Percentiles rank a stretch among this genome's conserved stretches.
Evolutionary conservation across 768 basidiomycete genomes (phyloP).

Genomic region (Hygrophorus pudorinus): DNA sequence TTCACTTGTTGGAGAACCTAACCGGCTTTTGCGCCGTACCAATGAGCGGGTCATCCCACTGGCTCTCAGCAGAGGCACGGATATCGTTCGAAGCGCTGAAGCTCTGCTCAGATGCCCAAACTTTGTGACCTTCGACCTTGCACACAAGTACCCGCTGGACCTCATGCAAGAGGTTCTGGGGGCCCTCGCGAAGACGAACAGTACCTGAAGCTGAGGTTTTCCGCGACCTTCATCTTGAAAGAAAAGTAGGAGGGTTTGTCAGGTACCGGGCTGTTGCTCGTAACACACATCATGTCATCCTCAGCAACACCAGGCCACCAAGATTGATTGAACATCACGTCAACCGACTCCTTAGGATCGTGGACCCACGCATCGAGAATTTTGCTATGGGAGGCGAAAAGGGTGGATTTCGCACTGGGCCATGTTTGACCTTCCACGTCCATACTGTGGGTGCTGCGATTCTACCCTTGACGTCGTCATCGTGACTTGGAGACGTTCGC

Average conservation of each 20-base stretch:
- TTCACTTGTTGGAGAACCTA: conserved; percentile 41
- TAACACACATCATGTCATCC: conserved; percentile 62
- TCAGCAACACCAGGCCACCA: conserved; percentile 73
- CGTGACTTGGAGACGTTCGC: too few relatives aligned
- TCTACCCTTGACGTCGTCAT: conserved; percentile 54
- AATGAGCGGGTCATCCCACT: too few relatives aligned
- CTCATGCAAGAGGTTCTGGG: too few relatives aligned
- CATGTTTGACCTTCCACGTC: conserved; percentile 66
- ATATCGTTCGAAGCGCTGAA: conserved; percentile 8
- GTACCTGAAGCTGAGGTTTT: conserved; percentile 60
- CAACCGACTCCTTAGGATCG: conserved; percentile 47
- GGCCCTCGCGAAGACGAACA: neutral
- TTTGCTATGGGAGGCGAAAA: conserved; percentile 46
- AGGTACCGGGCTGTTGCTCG: conserved; percentile 29
- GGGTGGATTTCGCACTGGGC: conserved; percentile 43
- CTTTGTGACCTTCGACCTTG: conserved; percentile 21
- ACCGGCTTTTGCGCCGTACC: conserved; percentile 32
- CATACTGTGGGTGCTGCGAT: conserved; percentile 45
- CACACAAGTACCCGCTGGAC: conserved; percentile 37
- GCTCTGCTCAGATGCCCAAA: conserved; percentile 11
- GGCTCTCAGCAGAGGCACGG: conserved; percentile 11
- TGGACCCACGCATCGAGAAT: conserved; percentile 68
- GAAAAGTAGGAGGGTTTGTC: conserved; percentile 36
- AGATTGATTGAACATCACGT: conserved; percentile 60
- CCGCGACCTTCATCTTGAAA: conserved; percentile 54